phyloP scores from a whole-genome alignment of 352 stramenopile species.

The Globisporangium yorkense region DNA sequence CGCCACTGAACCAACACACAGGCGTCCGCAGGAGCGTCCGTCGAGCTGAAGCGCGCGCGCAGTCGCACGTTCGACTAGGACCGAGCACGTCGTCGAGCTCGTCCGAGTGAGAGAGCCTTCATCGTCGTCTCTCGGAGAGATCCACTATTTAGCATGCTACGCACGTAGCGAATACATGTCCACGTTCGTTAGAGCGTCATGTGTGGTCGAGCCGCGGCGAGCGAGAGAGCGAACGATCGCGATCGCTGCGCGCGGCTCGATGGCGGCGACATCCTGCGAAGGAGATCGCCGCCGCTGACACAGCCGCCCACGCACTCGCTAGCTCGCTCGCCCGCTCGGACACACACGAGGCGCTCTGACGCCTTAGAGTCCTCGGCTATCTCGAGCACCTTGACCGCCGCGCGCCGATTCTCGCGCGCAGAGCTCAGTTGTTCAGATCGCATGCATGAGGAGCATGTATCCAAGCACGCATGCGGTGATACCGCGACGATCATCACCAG shows the following conservation, averaged over 20 bases:
- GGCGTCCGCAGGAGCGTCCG: background rate
- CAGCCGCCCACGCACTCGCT: background rate
- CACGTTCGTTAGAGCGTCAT: constrained; percentile 10
- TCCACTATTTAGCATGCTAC: constrained; percentile 9
- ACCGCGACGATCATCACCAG: too few relatives aligned
- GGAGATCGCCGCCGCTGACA: background rate
- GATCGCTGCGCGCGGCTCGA: background rate
- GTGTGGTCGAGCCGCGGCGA: constrained; percentile 2
- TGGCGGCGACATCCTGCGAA: background rate
- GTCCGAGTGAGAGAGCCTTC: background rate
- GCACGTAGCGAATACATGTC: constrained; percentile 10
- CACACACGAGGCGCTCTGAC: too few relatives aligned
- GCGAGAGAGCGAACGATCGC: background rate
- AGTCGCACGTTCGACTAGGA: background rate
- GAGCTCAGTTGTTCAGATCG: too few relatives aligned
- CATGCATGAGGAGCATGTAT: too few relatives aligned
- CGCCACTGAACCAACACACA: constrained; percentile 1
- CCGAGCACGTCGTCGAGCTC: background rate
- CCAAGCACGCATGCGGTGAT: too few relatives aligned
- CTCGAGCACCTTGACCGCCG: too few relatives aligned
- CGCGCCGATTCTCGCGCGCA: too few relatives aligned
- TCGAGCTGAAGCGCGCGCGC: background rate
- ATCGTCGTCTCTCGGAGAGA: background rate
- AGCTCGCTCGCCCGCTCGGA: too few relatives aligned
- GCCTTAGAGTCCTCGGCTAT: too few relatives aligned